Evolutionary conservation across 257 asterid species (phyloP), one percentile per base, ranked within the genome.

Genomic region (Solanum appendiculatum): DNA sequence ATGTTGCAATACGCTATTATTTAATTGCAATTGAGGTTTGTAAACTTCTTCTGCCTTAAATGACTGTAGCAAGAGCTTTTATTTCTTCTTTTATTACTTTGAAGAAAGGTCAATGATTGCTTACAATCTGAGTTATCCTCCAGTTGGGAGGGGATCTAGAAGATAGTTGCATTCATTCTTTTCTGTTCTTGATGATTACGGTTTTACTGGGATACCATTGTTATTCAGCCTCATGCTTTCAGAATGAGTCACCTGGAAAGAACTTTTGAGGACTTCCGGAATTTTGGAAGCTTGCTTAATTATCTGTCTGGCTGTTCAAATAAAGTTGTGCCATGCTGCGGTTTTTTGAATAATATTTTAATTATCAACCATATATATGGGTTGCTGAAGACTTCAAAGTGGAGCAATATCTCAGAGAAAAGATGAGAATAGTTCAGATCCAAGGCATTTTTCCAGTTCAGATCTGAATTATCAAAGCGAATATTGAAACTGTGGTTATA

Each of bases 21-120:
- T 90, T 97, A 92, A 86, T 93, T 88, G 99, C 99, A 14, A 97
- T 97, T 86, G 99, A 97, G 99, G 99, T 97, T 86, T 80, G 96
- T 89, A 69, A 78, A 86, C 87, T 66, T 83, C 66, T 37, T 40
- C 48, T 46, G 63, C 66, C 84, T 78, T 78, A 44, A 37, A n/a
- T 25, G 83, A 77, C 8, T 44, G 40, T 44, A 78, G 34, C 25
- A 18, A 44, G 27, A 78, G 60, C 64, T 78, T 78, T 78, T 44
- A 4, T 25, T 25, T 78, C 64, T 78, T 21, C 64, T 31, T 12
- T 14, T 40, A n/a, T 72, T 42, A 40, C 11, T 40, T 40, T 12
- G 33, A 75, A 74, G 82, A 74, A 73, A 73, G 31, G 82, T 73
- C 31, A 73, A 36, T 73, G 18, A 21, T 21, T 73, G 82, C 39